Evolutionary conservation across 345 rosid genomes (phyloP).

Genomic region (Populus pruinosa): DNA sequence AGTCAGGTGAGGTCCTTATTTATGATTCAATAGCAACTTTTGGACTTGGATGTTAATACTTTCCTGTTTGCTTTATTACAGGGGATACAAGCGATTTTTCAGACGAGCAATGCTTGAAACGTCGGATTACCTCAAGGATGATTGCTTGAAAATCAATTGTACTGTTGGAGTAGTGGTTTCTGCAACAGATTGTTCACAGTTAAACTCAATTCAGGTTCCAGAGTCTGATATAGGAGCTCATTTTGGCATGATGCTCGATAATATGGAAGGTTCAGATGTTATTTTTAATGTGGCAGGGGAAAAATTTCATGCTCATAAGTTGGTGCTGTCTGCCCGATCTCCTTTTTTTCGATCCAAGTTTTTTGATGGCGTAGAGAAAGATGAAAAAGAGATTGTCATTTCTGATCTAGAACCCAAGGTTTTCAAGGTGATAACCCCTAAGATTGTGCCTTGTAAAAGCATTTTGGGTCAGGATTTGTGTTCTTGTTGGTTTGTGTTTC

Average conservation of each 20-base stretch:
- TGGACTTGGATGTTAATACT: not conserved
- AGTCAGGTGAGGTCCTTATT: not conserved
- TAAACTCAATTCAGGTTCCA: conserved; percentile 52
- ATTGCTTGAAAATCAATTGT: conserved; percentile 63
- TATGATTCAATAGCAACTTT: not conserved
- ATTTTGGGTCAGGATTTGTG: not conserved
- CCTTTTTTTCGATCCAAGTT: conserved; percentile 46
- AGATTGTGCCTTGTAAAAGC: not conserved
- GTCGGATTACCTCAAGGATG: conserved; percentile 63
- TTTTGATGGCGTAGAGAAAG: conserved; percentile 32
- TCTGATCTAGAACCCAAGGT: conserved; percentile 52
- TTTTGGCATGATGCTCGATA: conserved; percentile 56
- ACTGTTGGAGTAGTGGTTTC: conserved; percentile 71
- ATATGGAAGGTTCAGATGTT: conserved; percentile 56
- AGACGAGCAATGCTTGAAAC: conserved; percentile 60
- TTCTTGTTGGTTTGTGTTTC: not conserved
- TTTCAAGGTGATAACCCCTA: conserved; percentile 39
- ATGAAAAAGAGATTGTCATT: conserved; percentile 40
- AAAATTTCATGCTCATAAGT: conserved; percentile 56
- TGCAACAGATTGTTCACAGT: conserved; percentile 39
- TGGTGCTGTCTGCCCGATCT: conserved; percentile 68
- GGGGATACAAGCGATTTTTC: conserved; percentile 81
- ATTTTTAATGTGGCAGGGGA: conserved; percentile 56
- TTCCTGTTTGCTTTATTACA: conserved; percentile 18
- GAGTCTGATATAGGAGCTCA: conserved; percentile 59